phyloP scores from a whole-genome alignment of 1,284 basidiomycete genomes.

The Ceratorhiza oryzae-sativae region DNA sequence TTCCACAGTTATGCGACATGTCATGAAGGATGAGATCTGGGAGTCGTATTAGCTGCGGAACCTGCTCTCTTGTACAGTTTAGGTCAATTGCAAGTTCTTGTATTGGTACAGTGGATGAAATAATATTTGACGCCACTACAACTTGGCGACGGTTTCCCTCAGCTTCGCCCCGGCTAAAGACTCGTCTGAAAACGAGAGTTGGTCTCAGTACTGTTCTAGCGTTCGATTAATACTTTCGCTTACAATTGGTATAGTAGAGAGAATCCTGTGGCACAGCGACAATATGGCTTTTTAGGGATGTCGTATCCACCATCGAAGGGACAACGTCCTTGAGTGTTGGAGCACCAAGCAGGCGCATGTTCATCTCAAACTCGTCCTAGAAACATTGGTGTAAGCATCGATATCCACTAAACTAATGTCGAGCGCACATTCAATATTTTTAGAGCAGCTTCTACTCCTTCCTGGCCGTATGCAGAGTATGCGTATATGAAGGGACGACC shows the following conservation, averaged over 20 bases:
- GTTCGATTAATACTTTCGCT: too few relatives aligned
- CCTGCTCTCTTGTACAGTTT: too few relatives aligned
- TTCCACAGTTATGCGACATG: constrained; percentile 52
- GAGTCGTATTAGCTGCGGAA: constrained; percentile 42
- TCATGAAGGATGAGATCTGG: constrained; percentile 44
- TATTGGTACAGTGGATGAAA: neutral
- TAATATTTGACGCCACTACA: neutral
- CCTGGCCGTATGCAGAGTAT: constrained; percentile 85
- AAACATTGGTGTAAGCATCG: too few relatives aligned
- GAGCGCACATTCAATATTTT: constrained; percentile 74
- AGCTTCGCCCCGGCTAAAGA: constrained; percentile 22
- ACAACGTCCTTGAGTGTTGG: constrained; percentile 77
- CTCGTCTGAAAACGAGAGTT: neutral
- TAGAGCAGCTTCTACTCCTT: constrained; percentile 79
- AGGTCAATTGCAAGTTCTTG: neutral
- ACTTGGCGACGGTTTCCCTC: constrained; percentile 10
- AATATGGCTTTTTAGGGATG: constrained; percentile 67
- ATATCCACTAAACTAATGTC: too few relatives aligned
- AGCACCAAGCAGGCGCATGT: constrained; percentile 87
- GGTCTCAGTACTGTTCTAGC: neutral
- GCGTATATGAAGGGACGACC: constrained; percentile 89
- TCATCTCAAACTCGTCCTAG: constrained; percentile 96
- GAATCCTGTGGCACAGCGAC: constrained; percentile 71
- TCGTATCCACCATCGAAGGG: constrained; percentile 88
- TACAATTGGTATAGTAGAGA: constrained; percentile 82